Percentiles rank a stretch among this genome's conserved stretches.
Evolutionary conservation across 176 grass and related monocot genomes (phyloP).

Genomic region (Canna indica): DNA sequence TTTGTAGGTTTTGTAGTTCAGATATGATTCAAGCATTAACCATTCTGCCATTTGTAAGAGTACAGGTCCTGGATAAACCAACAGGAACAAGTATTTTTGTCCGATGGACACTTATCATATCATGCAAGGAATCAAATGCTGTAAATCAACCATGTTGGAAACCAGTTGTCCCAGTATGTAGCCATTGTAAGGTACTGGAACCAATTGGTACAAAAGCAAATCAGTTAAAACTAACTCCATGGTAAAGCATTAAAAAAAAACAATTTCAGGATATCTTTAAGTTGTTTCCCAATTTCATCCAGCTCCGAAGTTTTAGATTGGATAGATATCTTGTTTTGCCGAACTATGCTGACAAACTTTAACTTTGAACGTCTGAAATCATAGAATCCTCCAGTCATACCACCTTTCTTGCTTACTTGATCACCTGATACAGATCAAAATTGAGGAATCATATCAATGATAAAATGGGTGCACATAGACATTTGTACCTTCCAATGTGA

Average conservation of each 20-base stretch:
- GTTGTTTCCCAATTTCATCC: constrained; percentile 52
- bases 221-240: neutral
- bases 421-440: constrained; percentile 53
- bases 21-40: neutral
- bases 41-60: neutral
- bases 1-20: neutral
- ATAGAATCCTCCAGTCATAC: constrained; percentile 98
- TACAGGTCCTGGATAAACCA: neutral
- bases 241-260: neutral
- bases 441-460: constrained; percentile 25
- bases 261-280: constrained; percentile 79
- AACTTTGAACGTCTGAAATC: constrained; percentile 84
- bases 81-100: neutral
- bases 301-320: constrained; percentile 57
- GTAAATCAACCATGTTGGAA: neutral
- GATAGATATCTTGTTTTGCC: constrained; percentile 62
- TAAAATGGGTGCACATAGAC: constrained; percentile 9
- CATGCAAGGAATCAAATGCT: neutral
- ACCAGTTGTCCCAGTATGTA: too few relatives aligned
- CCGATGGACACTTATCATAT: neutral
- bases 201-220: neutral
- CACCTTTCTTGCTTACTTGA: constrained; percentile 93
- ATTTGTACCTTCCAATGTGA: constrained; percentile 76
- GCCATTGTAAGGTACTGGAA: neutral
- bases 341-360: constrained; percentile 84